Evolutionary conservation across 2,329 filamentous ascomycete species (phyloP), one percentile per base, ranked within the genome.

Genomic region (Trichoderma guizhouense): DNA sequence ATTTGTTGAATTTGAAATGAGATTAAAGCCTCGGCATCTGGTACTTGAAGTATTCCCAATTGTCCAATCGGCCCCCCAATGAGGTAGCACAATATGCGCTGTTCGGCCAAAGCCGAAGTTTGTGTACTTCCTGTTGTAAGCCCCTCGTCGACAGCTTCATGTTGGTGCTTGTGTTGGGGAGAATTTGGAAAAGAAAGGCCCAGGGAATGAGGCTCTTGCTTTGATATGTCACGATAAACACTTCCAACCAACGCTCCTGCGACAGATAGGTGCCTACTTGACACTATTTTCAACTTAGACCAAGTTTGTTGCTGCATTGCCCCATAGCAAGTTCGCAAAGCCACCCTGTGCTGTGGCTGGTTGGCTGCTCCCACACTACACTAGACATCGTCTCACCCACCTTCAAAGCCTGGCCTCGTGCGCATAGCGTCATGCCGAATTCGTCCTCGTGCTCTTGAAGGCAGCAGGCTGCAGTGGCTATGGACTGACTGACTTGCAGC

Each of bases 391-490:
- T 69, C 67, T 69, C 67, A 69, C 67, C 64, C 67, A 62, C 67
- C 57, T 51, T 28, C 24, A 51, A 26, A 70, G 66, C 58, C 67
- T 65, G 71, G 67, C 67, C 71, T 63, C 71, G 71, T 72, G 71
- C 66, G 34, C 71, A 72, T 71, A 69, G 66, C 71, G 71, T 72
- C 71, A 72, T 71, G 67, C 71, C 67, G 47, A 51, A 61, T 65
- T 34, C 58, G 67, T 72, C 71, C 71, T 72, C 71, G 71, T 72
- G 71, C 71, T 68, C 71, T 68, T 72, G 51, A 69, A 61, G 57
- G 64, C 24, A 71, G 39, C 71, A 70, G 71, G 60, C 71, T 68
- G 64, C 71, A 55, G 51, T 58, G 32, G 71, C 64, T 62, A 65
- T 71, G 39, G 47, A 53, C 47, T 53, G 47, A 53, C 21, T 53